Conservation (phyloP, 441 rosid genomes). For the Codiaeum variegatum region DNA sequence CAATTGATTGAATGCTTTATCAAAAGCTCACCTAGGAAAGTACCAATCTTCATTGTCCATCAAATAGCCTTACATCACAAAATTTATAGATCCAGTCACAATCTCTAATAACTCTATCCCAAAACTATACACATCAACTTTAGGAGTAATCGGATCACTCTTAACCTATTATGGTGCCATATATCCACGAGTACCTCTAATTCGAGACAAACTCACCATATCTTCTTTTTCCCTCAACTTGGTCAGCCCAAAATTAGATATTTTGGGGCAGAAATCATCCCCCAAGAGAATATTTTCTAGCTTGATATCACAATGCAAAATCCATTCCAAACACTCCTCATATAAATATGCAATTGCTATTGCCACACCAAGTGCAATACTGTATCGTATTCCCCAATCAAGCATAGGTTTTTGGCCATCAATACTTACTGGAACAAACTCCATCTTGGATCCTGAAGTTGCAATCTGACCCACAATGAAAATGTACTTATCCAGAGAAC, state of each 20-base stretch:
- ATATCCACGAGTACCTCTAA: conserved; percentile 72
- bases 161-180: conserved; percentile 73
- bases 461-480: conserved; percentile 31
- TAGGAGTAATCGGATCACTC: conserved; percentile 54
- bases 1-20: conserved; percentile 56
- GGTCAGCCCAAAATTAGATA: conserved; percentile 64
- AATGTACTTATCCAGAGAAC: conserved; percentile 55
- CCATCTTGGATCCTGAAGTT: conserved; percentile 9
- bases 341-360: conserved; percentile 62
- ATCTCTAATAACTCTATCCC: conserved; percentile 67
- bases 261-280: conserved; percentile 69
- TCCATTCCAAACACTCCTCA: conserved; percentile 79
- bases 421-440: conserved; percentile 12
- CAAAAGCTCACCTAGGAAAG: conserved; percentile 66
- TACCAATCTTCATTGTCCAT: conserved; percentile 62
- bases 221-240: conserved; percentile 62
- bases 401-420: conserved; percentile 35
- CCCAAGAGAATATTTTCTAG: conserved; percentile 71
- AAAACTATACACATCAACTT: conserved; percentile 65
- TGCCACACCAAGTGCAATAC: conserved; percentile 65
- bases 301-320: conserved; percentile 64
- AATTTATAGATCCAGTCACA: conserved; percentile 54
- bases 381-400: conserved; percentile 57
- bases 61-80: conserved; percentile 39
- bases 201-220: conserved; percentile 61